Base-by-base conservation (phyloP, 192 early-diverging fungal genomes). In the Podila epigama region DNA sequence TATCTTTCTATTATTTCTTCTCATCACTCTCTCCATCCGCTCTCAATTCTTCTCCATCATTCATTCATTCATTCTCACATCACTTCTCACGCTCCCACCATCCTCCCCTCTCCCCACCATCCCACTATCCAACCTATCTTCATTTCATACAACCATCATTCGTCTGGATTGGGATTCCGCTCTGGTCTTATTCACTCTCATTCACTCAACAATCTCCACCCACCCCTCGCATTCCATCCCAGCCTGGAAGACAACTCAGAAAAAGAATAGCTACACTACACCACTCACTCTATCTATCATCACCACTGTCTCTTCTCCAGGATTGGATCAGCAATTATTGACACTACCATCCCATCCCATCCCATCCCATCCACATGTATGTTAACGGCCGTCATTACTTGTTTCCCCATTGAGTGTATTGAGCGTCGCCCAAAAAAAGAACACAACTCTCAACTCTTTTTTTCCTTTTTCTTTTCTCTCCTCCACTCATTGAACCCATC, bases 1-100 rank as follows among this genome's bases (percentile, higher is more conserved):
- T 48, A 20, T 4, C 44, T 22, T 48, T 48, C 37, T 68, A 13
- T 68, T 32, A 20, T 54, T 25, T 59, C 58, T 60, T 40, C 22
- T 42, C 4, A 36, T 51, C 55, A 59, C 36, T 39, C 28, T 63
- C 13, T 64, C 36, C 48, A 35, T 56, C 22, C 37, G 1, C 48
- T 11, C 13, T 1, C 1, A n/a, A 15, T 48, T 16, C 13, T n/a
- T 25, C 11, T 33, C 28, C 11, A 28, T 7, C 25, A 11, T 1
- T 35, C 1, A 18, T 22, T 61, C 28, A 22, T 37, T n/a, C 60
- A 35, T 62, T 27, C 25, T 9, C 16, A 29, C 25, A 18, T 25
- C 4, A 1, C 12, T 3, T 12, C 15, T 0, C 58, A 20, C 44
- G 8, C 9, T 22, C 16, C 11, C 25, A 16, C 15, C 44, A 48